Base-by-base conservation (phyloP, 169 alveolate species). In the Cryptosporidium andersoni region DNA sequence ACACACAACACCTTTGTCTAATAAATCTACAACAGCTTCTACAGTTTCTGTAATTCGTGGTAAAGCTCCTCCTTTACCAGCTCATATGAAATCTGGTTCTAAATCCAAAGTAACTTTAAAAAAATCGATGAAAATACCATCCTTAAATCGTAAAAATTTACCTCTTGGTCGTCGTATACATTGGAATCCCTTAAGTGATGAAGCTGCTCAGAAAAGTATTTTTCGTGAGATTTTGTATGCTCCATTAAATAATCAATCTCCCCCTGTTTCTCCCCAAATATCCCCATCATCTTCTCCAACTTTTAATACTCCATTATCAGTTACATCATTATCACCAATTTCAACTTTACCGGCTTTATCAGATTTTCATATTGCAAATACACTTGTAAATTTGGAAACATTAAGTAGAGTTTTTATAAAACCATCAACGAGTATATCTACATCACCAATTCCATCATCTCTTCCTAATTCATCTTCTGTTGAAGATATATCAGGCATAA, bases 151-250 rank as follows among this genome's bases (percentile, higher is more conserved):
- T 25, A 74, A 62, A 16, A 55, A 80, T 62, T 90, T 81, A 36
- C 91, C 91, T 14, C 47, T 88, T 39, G 88, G 90, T 6, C 65
- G 91, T 45, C 60, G 81, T 63, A 88, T 88, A 37, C 91, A 88
- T 80, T 88, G 91, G 91, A 88, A 88, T 52, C 82, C 89, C 1
- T 80, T 88, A 6, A 42, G 68, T 9, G 88, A 82, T 4, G 91
- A 81, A 36, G 58, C 58, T 47, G 81, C 80, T 47, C 88, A 88
- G 63, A 88, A 88, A 42, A 88, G 90, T 1, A 82, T 88, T 49
- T 88, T 88, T 66, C 65, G 89, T 16, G 91, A 88, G 56, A 66
- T 88, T 51, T 49, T 74, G 12, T 74, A 74, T 58, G 60, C 85
- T 42, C 45, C 85, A 9, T 36, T 74, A 36, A 62, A 34, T 42